Conservation (phyloP, 768 basidiomycete genomes). For the Pisolithus tinctorius region DNA sequence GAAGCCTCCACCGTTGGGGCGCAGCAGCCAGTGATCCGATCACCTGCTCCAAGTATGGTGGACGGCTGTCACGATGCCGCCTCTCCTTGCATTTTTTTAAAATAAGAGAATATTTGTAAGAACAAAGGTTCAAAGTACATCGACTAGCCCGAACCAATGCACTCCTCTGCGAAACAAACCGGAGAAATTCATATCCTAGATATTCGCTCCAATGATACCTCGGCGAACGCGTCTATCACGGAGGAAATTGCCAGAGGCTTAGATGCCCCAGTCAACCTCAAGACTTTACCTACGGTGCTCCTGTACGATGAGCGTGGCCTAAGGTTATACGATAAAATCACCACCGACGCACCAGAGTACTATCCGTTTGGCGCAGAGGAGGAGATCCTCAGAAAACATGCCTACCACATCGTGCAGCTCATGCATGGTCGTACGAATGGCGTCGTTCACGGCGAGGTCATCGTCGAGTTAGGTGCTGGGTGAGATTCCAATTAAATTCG, state of each 20-base stretch:
- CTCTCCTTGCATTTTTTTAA: no score
- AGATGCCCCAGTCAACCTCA: constrained; percentile 43
- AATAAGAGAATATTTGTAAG: no score
- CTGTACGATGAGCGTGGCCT: constrained; percentile 86
- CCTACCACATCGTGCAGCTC: constrained; percentile 62
- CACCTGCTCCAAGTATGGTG: no score
- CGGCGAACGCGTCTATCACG: constrained; percentile 29
- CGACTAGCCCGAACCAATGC: no score
- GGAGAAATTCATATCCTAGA: constrained; percentile 14
- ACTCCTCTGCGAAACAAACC: neutral
- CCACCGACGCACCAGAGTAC: constrained; percentile 73
- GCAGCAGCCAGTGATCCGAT: no score
- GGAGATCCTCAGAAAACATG: constrained; percentile 67
- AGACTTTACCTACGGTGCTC: constrained; percentile 71
- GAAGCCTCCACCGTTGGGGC: no score
- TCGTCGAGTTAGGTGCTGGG: constrained; percentile 95
- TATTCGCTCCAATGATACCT: constrained; percentile 26
- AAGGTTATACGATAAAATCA: constrained; percentile 80
- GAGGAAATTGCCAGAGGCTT: constrained; percentile 52
- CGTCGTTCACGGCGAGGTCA: constrained; percentile 41
- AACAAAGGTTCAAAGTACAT: no score
- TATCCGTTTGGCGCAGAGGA: constrained; percentile 90
- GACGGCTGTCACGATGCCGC: no score
- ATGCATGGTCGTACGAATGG: constrained; percentile 47
- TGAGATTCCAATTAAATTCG: constrained; percentile 32